Evolutionary conservation across 1,284 basidiomycete species (phyloP).

Genomic region (Cerrena zonata): DNA sequence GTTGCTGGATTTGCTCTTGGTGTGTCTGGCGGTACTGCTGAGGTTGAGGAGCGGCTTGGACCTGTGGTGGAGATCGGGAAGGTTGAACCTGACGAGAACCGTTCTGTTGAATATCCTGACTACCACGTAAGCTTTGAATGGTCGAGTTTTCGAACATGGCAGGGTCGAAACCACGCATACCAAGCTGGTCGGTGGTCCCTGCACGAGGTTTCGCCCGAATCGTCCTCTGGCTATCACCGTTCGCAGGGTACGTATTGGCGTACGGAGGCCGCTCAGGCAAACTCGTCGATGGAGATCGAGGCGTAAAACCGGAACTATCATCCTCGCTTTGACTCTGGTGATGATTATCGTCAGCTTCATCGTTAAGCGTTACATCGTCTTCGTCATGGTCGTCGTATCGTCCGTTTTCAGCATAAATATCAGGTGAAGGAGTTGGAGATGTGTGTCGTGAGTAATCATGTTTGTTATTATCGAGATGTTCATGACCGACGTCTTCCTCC

Average conservation of each 20-base stretch:
- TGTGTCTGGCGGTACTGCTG: slow-evolving; percentile 18
- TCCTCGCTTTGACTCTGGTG: slow-evolving; percentile 25
- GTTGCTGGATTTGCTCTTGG: slow-evolving; percentile 7
- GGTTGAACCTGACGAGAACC: slow-evolving; percentile 1
- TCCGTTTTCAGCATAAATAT: slow-evolving; percentile 44
- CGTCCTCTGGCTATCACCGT: slow-evolving; percentile 25
- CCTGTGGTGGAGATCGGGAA: slow-evolving; percentile 9
- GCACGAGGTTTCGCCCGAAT: slow-evolving; percentile 36
- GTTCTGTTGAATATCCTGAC: neutral
- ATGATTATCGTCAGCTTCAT: slow-evolving; percentile 33
- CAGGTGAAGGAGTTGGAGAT: slow-evolving; percentile 54
- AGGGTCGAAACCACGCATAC: slow-evolving; percentile 51
- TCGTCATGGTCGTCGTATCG: slow-evolving; percentile 41
- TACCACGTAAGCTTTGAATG: slow-evolving; percentile 27
- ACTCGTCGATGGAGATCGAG: slow-evolving; percentile 59
- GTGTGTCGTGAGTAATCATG: slow-evolving; percentile 27
- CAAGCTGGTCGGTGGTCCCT: slow-evolving; percentile 55
- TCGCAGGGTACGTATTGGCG: slow-evolving; percentile 13
- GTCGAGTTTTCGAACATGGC: slow-evolving; percentile 42
- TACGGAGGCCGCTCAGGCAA: slow-evolving; percentile 42
- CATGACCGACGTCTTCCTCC: slow-evolving; percentile 52
- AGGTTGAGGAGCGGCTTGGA: slow-evolving; percentile 12
- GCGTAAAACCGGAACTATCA: slow-evolving; percentile 50
- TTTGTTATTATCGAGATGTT: slow-evolving; percentile 26
- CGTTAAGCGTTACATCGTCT: slow-evolving; percentile 45